Evolutionary conservation across 164 flowering plant species (phyloP).

Genomic region (Tetracentron sinense): DNA sequence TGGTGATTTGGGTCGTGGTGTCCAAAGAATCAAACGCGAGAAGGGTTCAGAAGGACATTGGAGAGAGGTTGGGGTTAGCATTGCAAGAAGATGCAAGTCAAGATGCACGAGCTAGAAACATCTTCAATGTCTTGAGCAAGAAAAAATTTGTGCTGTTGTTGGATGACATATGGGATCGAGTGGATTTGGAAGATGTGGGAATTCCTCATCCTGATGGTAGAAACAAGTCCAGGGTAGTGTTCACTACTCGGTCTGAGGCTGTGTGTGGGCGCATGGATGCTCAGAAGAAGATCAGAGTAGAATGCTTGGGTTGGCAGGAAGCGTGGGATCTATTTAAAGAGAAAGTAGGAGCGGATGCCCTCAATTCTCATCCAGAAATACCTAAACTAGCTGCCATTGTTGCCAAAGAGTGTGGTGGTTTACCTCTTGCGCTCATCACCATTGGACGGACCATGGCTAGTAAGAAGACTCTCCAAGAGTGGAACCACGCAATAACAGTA

Average conservation of each 20-base stretch:
- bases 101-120: background rate
- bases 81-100: background rate
- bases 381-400: background rate
- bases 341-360: background rate
- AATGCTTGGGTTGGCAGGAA: background rate
- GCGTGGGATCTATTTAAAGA: background rate
- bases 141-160: background rate
- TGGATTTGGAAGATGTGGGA: background rate
- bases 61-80: background rate
- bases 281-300: background rate
- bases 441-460: background rate
- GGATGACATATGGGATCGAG: background rate
- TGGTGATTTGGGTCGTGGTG: constrained; percentile 1
- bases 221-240: background rate
- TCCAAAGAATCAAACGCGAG: background rate
- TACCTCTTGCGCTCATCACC: background rate
- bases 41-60: background rate
- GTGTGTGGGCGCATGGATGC: background rate
- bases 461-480: background rate
- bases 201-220: background rate
- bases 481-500: background rate
- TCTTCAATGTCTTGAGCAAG: background rate
- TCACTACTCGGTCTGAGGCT: background rate
- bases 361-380: background rate
- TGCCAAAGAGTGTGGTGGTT: background rate